Percentiles rank a stretch among this genome's conserved stretches.
phyloP scores from a whole-genome alignment of 768 basidiomycete genomes.

The Pisolithus albus region DNA sequence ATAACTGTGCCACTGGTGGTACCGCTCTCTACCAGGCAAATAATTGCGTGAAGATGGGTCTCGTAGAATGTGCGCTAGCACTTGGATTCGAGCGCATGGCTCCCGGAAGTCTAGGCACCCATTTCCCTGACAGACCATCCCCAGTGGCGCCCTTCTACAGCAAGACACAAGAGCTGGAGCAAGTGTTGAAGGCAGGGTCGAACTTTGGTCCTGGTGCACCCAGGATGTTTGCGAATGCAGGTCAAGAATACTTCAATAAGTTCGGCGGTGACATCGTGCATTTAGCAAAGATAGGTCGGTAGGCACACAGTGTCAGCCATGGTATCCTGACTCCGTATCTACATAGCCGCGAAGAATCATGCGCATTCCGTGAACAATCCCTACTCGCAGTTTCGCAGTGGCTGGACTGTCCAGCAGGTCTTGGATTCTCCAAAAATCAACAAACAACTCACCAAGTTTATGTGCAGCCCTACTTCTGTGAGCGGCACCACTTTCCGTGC shows the following conservation, averaged over 20 bases:
- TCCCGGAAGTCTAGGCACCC: slow-evolving; percentile 62
- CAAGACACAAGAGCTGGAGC: slow-evolving; percentile 45
- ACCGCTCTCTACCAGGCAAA: slow-evolving; percentile 73
- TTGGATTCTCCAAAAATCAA: slow-evolving; percentile 61
- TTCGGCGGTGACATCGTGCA: slow-evolving; percentile 62
- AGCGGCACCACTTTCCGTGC: slow-evolving; percentile 7
- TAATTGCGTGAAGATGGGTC: slow-evolving; percentile 60
- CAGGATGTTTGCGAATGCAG: slow-evolving; percentile 66
- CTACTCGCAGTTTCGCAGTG: slow-evolving; percentile 78
- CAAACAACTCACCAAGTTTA: slow-evolving; percentile 70
- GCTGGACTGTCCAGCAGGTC: slow-evolving; percentile 69
- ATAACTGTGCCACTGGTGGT: slow-evolving; percentile 81
- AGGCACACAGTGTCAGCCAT: background rate
- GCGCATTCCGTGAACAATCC: slow-evolving; percentile 77
- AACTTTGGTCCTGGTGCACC: slow-evolving; percentile 69
- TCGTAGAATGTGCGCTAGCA: slow-evolving; percentile 69
- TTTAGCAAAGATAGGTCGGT: slow-evolving; percentile 70
- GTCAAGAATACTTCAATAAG: slow-evolving; percentile 70
- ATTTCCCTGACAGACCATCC: slow-evolving; percentile 47
- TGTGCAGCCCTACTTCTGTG: slow-evolving; percentile 83
- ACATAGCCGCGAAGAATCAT: slow-evolving; percentile 74
- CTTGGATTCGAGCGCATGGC: slow-evolving; percentile 85
- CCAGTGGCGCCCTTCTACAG: slow-evolving; percentile 43
- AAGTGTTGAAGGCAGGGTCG: slow-evolving; percentile 35
- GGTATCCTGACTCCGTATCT: background rate